Evolutionary conservation across 2,329 filamentous ascomycete genomes (phyloP).

Genomic region (Penicillium sp.): DNA sequence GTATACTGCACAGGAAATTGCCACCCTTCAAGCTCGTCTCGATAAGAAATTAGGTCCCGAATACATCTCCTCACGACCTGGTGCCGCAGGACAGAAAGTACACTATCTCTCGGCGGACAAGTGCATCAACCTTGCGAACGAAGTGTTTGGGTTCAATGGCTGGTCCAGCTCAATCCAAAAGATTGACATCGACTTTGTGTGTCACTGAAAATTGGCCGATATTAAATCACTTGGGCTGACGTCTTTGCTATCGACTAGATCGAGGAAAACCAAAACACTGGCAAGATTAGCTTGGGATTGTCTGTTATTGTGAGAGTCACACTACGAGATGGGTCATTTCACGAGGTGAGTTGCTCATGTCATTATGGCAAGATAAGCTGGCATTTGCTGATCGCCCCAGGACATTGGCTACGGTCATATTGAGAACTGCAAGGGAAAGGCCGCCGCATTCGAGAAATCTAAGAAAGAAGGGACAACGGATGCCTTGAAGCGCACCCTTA

Average conservation of each 20-base stretch:
- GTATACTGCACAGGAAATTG: conserved; percentile 87
- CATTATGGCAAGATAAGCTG: conserved; percentile 51
- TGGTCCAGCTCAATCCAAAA: conserved; percentile 97
- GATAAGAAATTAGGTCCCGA: conserved; percentile 94
- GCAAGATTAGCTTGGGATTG: conserved; percentile 76
- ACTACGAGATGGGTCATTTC: conserved; percentile 87
- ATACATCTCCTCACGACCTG: conserved; percentile 82
- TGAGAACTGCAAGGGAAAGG: conserved; percentile 93
- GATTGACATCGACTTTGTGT: conserved; percentile 85
- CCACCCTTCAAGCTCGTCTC: conserved; percentile 76
- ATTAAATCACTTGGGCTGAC: conserved; percentile 1
- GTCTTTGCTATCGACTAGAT: conserved; percentile 44
- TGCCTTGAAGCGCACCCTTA: conserved; percentile 78
- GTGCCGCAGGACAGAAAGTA: conserved; percentile 77
- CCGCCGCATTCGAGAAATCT: conserved; percentile 93
- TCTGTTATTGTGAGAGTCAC: conserved; percentile 90
- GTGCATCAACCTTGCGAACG: conserved; percentile 88
- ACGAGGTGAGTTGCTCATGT: conserved; percentile 55
- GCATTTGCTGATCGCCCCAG: conserved; percentile 31
- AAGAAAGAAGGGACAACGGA: conserved; percentile 98
- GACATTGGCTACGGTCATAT: conserved; percentile 96
- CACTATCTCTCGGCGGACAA: conserved; percentile 97
- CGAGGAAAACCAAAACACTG: conserved; percentile 73
- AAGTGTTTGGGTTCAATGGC: conserved; percentile 94
- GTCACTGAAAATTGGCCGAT: conserved; percentile 17